A percentile compares a stretch with the other conserved stretches of the same genome.
phyloP scores from a whole-genome alignment of 129 eudicot species.

The Erigeron canadensis region DNA sequence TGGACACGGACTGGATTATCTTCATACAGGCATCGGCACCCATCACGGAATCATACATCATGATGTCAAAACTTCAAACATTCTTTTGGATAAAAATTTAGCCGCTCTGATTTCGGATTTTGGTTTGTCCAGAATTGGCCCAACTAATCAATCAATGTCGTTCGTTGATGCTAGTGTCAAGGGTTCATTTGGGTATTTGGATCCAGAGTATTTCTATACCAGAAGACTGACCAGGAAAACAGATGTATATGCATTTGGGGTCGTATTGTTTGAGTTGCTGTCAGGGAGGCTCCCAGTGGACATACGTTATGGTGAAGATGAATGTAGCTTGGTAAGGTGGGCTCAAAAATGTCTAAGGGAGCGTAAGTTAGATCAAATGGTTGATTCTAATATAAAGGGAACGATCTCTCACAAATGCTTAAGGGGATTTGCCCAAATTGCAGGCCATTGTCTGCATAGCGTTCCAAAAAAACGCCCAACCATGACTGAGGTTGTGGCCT shows the following conservation, averaged over 20 bases:
- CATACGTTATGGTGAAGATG: slow-evolving; percentile 1
- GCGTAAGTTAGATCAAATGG: slow-evolving; percentile 9
- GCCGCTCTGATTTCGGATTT: slow-evolving; percentile 15
- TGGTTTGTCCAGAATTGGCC: slow-evolving; percentile 14
- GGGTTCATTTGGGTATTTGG: slow-evolving; percentile 21
- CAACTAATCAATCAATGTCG: background rate
- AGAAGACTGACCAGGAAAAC: background rate
- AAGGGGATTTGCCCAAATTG: slow-evolving; percentile 9
- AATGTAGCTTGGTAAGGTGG: slow-evolving; percentile 19
- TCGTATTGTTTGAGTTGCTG: slow-evolving; percentile 18
- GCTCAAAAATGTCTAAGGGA: slow-evolving; percentile 15
- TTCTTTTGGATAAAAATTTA: slow-evolving; percentile 14
- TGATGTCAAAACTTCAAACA: slow-evolving; percentile 12
- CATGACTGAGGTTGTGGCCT: slow-evolving; percentile 24
- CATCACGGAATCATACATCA: slow-evolving; percentile 17
- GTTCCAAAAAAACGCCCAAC: slow-evolving; percentile 21
- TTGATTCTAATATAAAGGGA: slow-evolving; percentile 7
- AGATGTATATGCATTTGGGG: slow-evolving; percentile 24
- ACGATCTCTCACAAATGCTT: slow-evolving; percentile 6
- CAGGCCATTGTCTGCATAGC: slow-evolving; percentile 10
- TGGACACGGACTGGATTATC: slow-evolving; percentile 17
- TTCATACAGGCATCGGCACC: slow-evolving; percentile 15
- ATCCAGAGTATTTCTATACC: slow-evolving; percentile 12
- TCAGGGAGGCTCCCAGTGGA: slow-evolving; percentile 26
- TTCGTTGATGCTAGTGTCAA: background rate